Base-by-base conservation (phyloP, 208 protist genomes). In the Crithidia mellificae region DNA sequence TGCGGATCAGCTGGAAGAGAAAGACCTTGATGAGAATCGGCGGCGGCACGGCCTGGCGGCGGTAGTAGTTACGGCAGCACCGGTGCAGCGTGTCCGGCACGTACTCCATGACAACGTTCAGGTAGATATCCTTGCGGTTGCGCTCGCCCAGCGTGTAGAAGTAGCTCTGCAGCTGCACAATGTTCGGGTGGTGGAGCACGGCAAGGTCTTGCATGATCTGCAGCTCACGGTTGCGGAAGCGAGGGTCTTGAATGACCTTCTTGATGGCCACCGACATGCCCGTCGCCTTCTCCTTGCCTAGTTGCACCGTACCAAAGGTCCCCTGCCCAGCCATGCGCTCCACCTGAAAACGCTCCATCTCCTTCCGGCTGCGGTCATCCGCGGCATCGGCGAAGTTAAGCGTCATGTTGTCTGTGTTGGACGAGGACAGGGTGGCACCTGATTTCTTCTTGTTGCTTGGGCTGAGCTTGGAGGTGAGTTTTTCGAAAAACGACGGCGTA, bases 81-180 rank as follows among this genome's bases (percentile, higher is more conserved):
- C 95, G 86, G 75, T 99, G 98, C 19, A 99, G 82, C 11, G 98
- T 99, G 55, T 99, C 92, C 0, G 99, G 99, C 7, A 99, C 83
- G 89, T 97, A 99, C 73, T 99, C 98, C 86, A 99, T 93, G 7
- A 99, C 98, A n/a, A 99, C 84, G 80, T 99, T 99, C 32, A 99
- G 90, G 80, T 99, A 99, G 12, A 99, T 80, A 69, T 99, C 98
- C 38, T 97, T 93, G 39, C 81, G 76, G 72, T 98, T 73, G 34
- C 71, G 81, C 83, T 98, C 96, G 27, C 96, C 92, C 20, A 88
- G 85, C 14, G 96, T 96, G 77, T 98, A 99, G 81, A 99, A 99
- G 77, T 87, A 98, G 75, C 98, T 97, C 52, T 94, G 81, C 25
- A 99, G 80, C 64, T 93, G 84, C 22, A 98, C 89, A 70, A 98